Conservation (phyloP, 139 green algal genomes). For the Coccomyxa sp. region DNA sequence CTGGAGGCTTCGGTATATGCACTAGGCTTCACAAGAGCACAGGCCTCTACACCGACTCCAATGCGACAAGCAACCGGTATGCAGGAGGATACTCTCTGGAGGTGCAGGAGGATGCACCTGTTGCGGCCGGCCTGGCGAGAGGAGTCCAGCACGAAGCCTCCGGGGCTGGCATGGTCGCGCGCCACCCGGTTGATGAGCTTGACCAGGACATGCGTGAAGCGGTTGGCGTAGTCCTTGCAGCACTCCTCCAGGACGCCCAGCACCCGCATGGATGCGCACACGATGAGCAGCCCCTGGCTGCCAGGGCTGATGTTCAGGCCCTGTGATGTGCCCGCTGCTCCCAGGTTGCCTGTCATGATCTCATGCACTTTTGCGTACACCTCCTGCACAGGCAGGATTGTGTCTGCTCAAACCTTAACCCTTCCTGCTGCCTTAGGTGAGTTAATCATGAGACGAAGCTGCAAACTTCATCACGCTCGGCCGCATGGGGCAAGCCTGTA, state of each 20-base stretch:
- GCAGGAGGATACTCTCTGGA: neutral
- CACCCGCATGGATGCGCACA: conserved; percentile 16
- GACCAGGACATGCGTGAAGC: conserved; percentile 52
- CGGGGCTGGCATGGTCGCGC: conserved; percentile 34
- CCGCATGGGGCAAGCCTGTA: too few species aligned
- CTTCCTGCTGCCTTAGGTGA: too few species aligned
- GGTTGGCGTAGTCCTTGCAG: conserved; percentile 31
- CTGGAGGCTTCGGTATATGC: neutral
- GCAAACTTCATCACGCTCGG: neutral
- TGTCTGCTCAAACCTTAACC: neutral
- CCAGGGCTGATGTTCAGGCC: neutral
- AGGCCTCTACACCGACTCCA: neutral
- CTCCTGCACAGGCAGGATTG: conserved; percentile 2
- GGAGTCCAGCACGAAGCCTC: conserved; percentile 1
- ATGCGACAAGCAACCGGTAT: neutral
- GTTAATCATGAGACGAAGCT: too few species aligned
- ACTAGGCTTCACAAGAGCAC: neutral
- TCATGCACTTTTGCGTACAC: conserved; percentile 26
- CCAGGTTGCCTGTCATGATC: conserved; percentile 14
- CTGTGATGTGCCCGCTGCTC: neutral
- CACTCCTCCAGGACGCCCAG: conserved; percentile 17
- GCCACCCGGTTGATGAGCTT: conserved; percentile 56
- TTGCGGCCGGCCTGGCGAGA: neutral
- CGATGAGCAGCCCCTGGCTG: neutral
- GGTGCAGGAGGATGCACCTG: neutral